These are phyloP conservation scores for Emiliania huxleyi DNA, from an alignment of 78 protist genomes.

Conservation along the genomic window DNA sequence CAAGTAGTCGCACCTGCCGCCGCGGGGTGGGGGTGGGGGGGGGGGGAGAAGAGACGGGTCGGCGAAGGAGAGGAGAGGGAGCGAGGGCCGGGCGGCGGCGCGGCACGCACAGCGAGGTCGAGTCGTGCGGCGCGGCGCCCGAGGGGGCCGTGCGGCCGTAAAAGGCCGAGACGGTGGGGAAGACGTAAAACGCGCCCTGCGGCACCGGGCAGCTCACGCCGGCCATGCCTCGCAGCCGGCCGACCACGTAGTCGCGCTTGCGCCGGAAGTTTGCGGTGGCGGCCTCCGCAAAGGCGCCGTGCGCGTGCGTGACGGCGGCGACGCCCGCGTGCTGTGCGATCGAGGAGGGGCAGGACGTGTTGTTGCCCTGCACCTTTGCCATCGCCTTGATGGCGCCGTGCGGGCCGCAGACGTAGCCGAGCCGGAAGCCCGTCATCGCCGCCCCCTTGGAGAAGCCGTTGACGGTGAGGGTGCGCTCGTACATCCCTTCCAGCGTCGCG, in stretches of 20 bases:
- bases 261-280: background rate
- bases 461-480: conserved; percentile 20
- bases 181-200: conserved; percentile 23
- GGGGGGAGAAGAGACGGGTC: background rate
- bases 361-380: conserved; percentile 1
- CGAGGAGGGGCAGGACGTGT: conserved; percentile 14
- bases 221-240: background rate
- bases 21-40: background rate
- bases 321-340: conserved; percentile 21
- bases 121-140: background rate
- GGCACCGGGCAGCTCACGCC: background rate
- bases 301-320: background rate
- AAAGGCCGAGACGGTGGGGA: background rate
- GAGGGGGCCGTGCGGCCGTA: background rate
- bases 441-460: conserved; percentile 32
- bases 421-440: conserved; percentile 11
- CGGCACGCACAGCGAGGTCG: background rate
- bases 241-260: background rate
- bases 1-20: background rate
- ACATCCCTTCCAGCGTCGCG: background rate
- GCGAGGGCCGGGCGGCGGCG: too few species aligned
- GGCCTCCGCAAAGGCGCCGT: too few species aligned
- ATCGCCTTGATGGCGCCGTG: background rate
- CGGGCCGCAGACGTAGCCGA: background rate
- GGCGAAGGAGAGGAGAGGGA: background rate